Evolutionary conservation across 768 basidiomycete genomes (phyloP).

Genomic region (Psilocybe subaeruginosa): DNA sequence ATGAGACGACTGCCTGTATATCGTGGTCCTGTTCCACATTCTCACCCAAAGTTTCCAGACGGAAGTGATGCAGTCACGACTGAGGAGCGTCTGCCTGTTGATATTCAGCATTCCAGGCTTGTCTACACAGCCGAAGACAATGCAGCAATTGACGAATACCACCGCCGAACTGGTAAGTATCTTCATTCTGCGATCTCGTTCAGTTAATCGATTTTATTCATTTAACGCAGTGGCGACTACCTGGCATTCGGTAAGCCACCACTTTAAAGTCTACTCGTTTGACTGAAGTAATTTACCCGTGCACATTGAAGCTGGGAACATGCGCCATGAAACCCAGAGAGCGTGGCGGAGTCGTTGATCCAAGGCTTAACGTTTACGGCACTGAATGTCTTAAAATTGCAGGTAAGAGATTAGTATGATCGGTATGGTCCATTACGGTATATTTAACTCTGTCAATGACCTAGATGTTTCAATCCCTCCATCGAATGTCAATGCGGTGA

Average conservation of each 20-base stretch:
- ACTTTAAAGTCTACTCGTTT: not conserved
- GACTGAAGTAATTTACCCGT: too few relatives aligned
- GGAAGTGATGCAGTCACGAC: conserved; percentile 36
- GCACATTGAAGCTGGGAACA: conserved; percentile 21
- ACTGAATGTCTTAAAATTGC: conserved; percentile 30
- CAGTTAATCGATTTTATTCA: not conserved
- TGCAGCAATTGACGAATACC: conserved; percentile 34
- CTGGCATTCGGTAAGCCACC: conserved; percentile 45
- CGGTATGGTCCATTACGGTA: too few relatives aligned
- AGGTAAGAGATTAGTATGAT: conserved; percentile 16
- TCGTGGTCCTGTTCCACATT: conserved; percentile 29
- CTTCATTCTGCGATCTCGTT: not conserved
- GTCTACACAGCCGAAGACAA: conserved; percentile 41
- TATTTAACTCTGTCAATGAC: not conserved
- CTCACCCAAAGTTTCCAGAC: conserved; percentile 18
- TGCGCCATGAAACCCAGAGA: conserved; percentile 30
- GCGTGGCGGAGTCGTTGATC: conserved; percentile 27
- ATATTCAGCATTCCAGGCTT: conserved; percentile 36
- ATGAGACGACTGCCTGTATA: conserved; percentile 51
- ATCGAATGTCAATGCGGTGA: conserved; percentile 28
- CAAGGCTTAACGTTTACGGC: conserved; percentile 32
- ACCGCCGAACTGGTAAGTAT: conserved; percentile 33
- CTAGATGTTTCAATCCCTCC: conserved; percentile 31
- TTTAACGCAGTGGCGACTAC: conserved; percentile 34
- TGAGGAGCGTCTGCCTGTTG: conserved; percentile 31